A percentile compares a stretch with the other conserved stretches of the same genome.
phyloP scores from a whole-genome alignment of 257 asterid species.

The Fraxinus cuspidata region DNA sequence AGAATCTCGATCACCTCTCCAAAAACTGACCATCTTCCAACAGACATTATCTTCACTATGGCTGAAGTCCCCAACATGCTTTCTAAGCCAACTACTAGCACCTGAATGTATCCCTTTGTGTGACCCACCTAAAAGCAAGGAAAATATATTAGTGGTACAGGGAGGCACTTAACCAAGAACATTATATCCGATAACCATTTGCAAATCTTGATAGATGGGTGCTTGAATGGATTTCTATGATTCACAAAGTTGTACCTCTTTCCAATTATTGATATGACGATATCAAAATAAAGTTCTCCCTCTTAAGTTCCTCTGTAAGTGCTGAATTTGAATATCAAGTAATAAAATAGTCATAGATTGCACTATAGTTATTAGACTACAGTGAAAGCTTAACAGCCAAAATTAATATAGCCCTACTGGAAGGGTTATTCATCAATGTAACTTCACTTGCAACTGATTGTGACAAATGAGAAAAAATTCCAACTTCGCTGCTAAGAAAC shows the following conservation, averaged over 20 bases:
- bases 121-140: slow-evolving; percentile 76
- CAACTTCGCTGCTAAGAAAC: background rate
- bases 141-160: slow-evolving; percentile 3
- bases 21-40: slow-evolving; percentile 94
- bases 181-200: background rate
- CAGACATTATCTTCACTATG: slow-evolving; percentile 71
- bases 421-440: background rate
- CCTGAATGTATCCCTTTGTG: slow-evolving; percentile 95
- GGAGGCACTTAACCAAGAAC: background rate
- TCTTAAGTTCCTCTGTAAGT: background rate
- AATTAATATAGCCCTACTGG: background rate
- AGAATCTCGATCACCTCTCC: slow-evolving; percentile 85
- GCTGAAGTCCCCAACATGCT: slow-evolving; percentile 89
- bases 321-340: no score
- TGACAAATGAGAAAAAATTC: background rate
- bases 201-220: background rate
- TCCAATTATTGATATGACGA: background rate
- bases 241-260: background rate
- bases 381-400: background rate
- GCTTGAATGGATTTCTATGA: background rate
- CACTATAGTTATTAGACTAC: background rate
- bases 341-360: background rate
- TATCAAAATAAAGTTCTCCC: background rate
- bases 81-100: slow-evolving; percentile 75
- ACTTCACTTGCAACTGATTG: background rate